Evolutionary conservation across 1,284 basidiomycete genomes (phyloP), one percentile per base, ranked within the genome.

Genomic region (Chalciporus sp.): DNA sequence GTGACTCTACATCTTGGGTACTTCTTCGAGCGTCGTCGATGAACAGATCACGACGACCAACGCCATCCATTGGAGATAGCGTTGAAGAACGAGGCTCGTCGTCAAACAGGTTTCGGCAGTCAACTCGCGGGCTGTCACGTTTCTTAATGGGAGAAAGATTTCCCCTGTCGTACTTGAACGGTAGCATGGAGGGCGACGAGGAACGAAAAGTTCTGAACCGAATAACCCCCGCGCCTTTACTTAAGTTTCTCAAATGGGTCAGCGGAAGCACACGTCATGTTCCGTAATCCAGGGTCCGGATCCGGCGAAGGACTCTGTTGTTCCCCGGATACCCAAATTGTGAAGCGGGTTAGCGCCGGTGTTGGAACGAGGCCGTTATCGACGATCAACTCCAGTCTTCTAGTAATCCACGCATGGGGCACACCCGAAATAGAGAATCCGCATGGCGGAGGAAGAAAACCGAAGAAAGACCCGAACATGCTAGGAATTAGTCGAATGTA

Each of bases 51-150:
- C 41, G 53, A 42, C 23, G 56, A 23, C 19, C 39, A 27, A 37
- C 10, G 9, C 1, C n/a, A 2, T 23, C 40, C 27, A 46, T 39
- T 20, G 53, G 52, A 39, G 58, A 47, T 20, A 23, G 33, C 1
- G 41, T 4, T 5, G 44, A 17, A 17, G 46, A 49, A 9, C 28
- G 50, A 23, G 33, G 35, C 26, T 57, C 57, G 20, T 39, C 8
- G n/a, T 43, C 35, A 53, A 68, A 68, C 43, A 69, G 11, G 33
- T 7, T 26, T 28, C 63, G 67, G 23, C 58, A 69, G 55, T 66
- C 65, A 33, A 58, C 41, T 40, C 67, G 56, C 11, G 55, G 58
- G 39, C 42, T 9, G 35, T 50, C 7, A 17, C 35, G 47, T 50
- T 56, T 67, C 52, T 52, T 69, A 35, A 69, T 23, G 40, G 58